phyloP scores from a whole-genome alignment of 2,329 filamentous ascomycete genomes.

The Calonectria pteridis region DNA sequence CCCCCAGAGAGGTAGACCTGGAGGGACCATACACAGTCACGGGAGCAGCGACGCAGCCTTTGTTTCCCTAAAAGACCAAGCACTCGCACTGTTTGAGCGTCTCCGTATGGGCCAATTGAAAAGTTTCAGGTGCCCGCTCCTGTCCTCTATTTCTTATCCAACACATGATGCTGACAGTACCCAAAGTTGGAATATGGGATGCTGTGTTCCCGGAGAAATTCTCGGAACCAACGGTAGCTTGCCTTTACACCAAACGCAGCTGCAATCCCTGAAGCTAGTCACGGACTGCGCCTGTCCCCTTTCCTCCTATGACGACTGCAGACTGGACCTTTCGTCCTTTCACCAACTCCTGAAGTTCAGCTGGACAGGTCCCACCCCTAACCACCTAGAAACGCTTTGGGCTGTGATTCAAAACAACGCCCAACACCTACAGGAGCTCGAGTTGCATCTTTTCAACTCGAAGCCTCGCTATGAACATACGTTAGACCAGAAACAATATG shows the following conservation, averaged over 20 bases:
- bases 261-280: neutral
- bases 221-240: neutral
- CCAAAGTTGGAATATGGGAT: neutral
- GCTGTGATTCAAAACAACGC: neutral
- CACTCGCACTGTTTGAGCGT: neutral
- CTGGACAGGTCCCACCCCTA: neutral
- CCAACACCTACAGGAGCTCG: neutral
- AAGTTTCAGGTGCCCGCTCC: neutral
- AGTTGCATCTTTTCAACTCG: neutral
- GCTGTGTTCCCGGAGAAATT: neutral
- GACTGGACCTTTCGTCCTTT: neutral
- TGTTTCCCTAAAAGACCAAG: neutral
- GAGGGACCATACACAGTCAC: neutral
- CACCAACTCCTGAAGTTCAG: neutral
- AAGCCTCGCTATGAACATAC: neutral
- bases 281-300: neutral
- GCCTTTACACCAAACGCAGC: neutral
- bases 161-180: neutral
- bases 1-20: neutral
- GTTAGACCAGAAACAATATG: neutral
- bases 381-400: neutral
- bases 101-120: neutral
- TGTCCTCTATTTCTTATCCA: neutral
- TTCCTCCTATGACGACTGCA: neutral
- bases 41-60: neutral